Evolutionary conservation across 2,329 filamentous ascomycete species (phyloP).

Genomic region (Xylaria digitata): DNA sequence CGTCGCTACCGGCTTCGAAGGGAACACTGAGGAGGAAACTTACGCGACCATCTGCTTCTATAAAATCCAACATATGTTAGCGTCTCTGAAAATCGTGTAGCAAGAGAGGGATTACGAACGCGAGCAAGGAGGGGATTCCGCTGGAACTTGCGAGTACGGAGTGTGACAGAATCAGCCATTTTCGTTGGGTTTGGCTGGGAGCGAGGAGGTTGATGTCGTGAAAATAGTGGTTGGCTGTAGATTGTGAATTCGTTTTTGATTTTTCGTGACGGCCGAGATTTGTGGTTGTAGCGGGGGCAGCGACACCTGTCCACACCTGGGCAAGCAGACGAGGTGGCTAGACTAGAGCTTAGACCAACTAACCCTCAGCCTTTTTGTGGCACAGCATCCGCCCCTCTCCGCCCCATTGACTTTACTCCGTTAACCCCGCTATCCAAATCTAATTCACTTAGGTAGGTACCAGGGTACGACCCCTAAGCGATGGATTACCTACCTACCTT

Average conservation of each 20-base stretch:
- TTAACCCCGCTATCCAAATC: slow-evolving; percentile 1
- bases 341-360: slow-evolving; percentile 26
- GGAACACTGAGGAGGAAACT: slow-evolving; percentile 27
- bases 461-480: neutral
- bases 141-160: slow-evolving; percentile 99
- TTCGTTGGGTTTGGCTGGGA: slow-evolving; percentile 61
- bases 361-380: neutral
- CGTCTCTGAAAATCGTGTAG: neutral
- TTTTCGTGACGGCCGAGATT: slow-evolving; percentile 42
- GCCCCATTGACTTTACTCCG: neutral
- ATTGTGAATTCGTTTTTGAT: slow-evolving; percentile 40
- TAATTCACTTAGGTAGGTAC: neutral
- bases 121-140: slow-evolving; percentile 90
- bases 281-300: slow-evolving; percentile 39
- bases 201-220: slow-evolving; percentile 41
- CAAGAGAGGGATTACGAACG: slow-evolving; percentile 32
- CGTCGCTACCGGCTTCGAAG: slow-evolving; percentile 1
- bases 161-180: slow-evolving; percentile 90
- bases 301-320: slow-evolving; percentile 35
- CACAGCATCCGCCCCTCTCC: neutral
- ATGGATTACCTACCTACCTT: no score
- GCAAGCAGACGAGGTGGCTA: slow-evolving; percentile 30
- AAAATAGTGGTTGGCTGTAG: slow-evolving; percentile 31
- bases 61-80: slow-evolving; percentile 26
- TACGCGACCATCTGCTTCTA: slow-evolving; percentile 45